Conservation (phyloP, 768 basidiomycete genomes). For the Tubosaeta sp. region DNA sequence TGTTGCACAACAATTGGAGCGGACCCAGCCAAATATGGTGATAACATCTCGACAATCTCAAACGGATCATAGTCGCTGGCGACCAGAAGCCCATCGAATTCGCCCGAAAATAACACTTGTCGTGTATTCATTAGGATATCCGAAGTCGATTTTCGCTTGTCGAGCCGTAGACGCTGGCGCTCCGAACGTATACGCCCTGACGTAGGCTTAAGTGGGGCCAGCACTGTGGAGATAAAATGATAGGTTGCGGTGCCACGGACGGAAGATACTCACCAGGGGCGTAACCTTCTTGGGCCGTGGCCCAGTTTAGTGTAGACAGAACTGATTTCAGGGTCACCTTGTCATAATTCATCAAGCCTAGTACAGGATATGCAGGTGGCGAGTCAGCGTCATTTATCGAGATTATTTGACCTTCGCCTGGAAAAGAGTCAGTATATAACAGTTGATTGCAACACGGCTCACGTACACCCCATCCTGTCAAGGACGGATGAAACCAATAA, state of each 20-base stretch:
- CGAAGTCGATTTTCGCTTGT: conserved; percentile 72
- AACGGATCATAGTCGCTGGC: conserved; percentile 83
- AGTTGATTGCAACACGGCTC: not conserved
- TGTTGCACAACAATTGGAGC: conserved; percentile 84
- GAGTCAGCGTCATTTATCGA: conserved; percentile 87
- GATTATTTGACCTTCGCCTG: conserved; percentile 77
- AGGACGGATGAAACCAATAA: conserved; percentile 80
- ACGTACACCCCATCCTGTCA: conserved; percentile 79
- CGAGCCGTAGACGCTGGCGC: conserved; percentile 62
- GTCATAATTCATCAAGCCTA: conserved; percentile 83
- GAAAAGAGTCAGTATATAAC: not conserved
- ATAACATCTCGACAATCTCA: conserved; percentile 70
- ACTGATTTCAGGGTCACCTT: conserved; percentile 47
- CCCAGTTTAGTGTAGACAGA: conserved; percentile 83
- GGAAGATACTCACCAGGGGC: conserved; percentile 46
- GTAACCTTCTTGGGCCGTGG: conserved; percentile 76
- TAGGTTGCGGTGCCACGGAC: not conserved
- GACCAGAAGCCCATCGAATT: conserved; percentile 86
- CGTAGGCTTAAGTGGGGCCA: conserved; percentile 56
- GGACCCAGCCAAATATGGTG: conserved; percentile 79
- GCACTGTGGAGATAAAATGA: conserved; percentile 36
- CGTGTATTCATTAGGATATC: conserved; percentile 59
- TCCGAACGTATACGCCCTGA: conserved; percentile 63
- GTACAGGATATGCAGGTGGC: conserved; percentile 85
- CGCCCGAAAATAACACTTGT: conserved; percentile 79